These are phyloP conservation scores for Zygosaccharomyces siamensis DNA, from an alignment of 805 yeast genomes.

Conservation along the genomic window DNA sequence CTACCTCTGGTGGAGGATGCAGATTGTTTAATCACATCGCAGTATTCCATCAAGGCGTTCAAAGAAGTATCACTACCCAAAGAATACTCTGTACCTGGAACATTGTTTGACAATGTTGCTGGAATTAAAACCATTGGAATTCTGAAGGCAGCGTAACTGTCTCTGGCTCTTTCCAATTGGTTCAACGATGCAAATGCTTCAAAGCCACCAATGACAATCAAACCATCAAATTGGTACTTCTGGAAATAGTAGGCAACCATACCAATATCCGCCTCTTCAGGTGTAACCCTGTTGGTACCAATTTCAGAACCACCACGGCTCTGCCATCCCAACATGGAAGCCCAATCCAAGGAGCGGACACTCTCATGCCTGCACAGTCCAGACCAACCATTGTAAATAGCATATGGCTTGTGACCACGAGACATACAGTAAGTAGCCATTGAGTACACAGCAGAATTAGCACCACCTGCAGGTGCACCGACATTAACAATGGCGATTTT, in stretches of 20 bases:
- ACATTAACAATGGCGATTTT: conserved; percentile 68
- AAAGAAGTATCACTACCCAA: conserved; percentile 73
- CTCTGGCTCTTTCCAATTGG: conserved; percentile 57
- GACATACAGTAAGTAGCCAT: conserved; percentile 72
- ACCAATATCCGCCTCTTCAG: conserved; percentile 62
- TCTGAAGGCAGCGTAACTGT: conserved; percentile 61
- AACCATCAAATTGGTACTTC: conserved; percentile 63
- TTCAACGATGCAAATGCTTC: conserved; percentile 72
- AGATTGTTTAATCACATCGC: conserved; percentile 74
- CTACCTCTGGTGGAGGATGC: conserved; percentile 76
- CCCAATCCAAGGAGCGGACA: conserved; percentile 58
- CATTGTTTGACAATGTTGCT: conserved; percentile 75
- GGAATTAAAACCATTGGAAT: conserved; percentile 78
- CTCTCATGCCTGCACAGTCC: conserved; percentile 64
- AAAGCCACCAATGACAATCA: conserved; percentile 74
- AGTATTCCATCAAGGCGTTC: conserved; percentile 63
- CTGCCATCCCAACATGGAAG: conserved; percentile 69
- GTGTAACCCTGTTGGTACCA: conserved; percentile 73
- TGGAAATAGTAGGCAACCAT: conserved; percentile 67
- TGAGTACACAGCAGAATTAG: conserved; percentile 73
- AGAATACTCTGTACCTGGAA: conserved; percentile 78
- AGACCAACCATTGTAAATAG: conserved; percentile 68
- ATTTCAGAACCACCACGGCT: conserved; percentile 74
- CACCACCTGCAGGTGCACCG: conserved; percentile 78
- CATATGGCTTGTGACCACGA: conserved; percentile 66